A percentile compares a stretch with the other conserved stretches of the same genome.
These are phyloP conservation scores for Hymenoscyphus scutula DNA, from an alignment of 2,329 filamentous ascomycete genomes.

Conservation along the genomic window DNA sequence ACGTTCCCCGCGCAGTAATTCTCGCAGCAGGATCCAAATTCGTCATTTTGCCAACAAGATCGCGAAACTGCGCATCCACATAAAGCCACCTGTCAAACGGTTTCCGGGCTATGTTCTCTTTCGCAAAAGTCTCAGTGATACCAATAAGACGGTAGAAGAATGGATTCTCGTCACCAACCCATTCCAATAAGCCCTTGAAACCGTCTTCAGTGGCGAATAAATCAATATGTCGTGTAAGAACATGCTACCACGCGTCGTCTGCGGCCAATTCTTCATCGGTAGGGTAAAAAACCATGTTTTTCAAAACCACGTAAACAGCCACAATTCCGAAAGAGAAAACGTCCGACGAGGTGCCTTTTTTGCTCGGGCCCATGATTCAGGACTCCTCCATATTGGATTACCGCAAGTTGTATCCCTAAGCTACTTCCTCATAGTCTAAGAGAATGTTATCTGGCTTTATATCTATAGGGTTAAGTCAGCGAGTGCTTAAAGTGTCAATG, in stretches of 20 bases:
- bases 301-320: conserved; percentile 47
- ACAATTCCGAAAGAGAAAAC: conserved; percentile 31
- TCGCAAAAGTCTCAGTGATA: conserved; percentile 41
- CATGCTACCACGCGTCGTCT: conserved; percentile 32
- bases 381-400: too few relatives aligned
- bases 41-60: conserved; percentile 41
- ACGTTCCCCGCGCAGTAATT: conserved; percentile 39
- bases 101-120: conserved; percentile 40
- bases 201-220: conserved; percentile 45
- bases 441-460: too few relatives aligned
- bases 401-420: too few relatives aligned
- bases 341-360: too few relatives aligned
- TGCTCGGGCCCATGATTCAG: too few relatives aligned
- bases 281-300: conserved; percentile 41
- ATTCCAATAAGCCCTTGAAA: conserved; percentile 41
- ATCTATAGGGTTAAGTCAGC: too few relatives aligned
- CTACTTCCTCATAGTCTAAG: too few relatives aligned
- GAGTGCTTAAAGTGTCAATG: too few relatives aligned
- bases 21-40: conserved; percentile 42
- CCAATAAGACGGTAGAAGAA: conserved; percentile 41
- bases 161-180: conserved; percentile 42
- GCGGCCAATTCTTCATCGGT: conserved; percentile 16
- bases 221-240: conserved; percentile 45
- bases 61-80: conserved; percentile 41
- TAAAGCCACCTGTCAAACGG: conserved; percentile 43